These are phyloP conservation scores for Stephania cephalantha DNA, from an alignment of 164 flowering plant genomes.

Conservation along the genomic window DNA sequence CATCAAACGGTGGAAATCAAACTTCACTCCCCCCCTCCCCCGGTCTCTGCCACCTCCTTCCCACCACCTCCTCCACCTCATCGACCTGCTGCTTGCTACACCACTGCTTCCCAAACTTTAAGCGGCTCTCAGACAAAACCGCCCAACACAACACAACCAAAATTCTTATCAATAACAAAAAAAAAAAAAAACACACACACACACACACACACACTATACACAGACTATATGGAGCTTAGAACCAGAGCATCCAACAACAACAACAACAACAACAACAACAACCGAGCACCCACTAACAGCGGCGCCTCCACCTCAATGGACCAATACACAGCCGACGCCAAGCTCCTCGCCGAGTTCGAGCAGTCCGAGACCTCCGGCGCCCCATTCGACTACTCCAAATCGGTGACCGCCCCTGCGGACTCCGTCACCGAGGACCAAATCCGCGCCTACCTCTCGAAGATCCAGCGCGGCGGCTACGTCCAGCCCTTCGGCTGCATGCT, in stretches of 20 bases:
- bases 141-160: no score
- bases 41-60: background rate
- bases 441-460: slow-evolving; percentile 45
- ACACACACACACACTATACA: no score
- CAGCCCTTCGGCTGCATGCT: slow-evolving; percentile 85
- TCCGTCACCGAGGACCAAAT: slow-evolving; percentile 49
- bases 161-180: no score
- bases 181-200: no score
- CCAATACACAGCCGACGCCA: slow-evolving; percentile 60
- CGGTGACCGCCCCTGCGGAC: slow-evolving; percentile 23
- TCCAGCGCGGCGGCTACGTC: slow-evolving; percentile 66
- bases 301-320: slow-evolving; percentile 27
- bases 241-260: background rate
- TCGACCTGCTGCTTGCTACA: background rate
- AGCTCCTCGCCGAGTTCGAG: slow-evolving; percentile 50
- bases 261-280: no score
- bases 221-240: background rate
- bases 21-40: background rate
- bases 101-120: background rate
- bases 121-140: no score
- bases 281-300: no score
- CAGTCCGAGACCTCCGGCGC: slow-evolving; percentile 49
- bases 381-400: slow-evolving; percentile 51
- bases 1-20: background rate
- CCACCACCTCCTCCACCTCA: background rate